Evolutionary conservation across 108 stramenopile genomes (phyloP).

Genomic region (Cylindrotheca fusiformis): DNA sequence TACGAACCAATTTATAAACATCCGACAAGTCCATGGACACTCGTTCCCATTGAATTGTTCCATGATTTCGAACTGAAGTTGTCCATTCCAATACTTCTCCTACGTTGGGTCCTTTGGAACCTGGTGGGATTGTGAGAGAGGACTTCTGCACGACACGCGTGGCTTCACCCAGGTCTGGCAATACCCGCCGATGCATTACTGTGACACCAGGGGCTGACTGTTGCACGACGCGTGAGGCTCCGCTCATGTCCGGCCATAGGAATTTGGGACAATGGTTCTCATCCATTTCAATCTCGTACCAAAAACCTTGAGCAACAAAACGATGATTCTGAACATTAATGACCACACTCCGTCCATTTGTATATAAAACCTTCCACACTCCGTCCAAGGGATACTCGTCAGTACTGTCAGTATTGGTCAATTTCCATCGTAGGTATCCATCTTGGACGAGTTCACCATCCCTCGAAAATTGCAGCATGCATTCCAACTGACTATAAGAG

Average conservation of each 20-base stretch:
- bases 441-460: slow-evolving; percentile 24
- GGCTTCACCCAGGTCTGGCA: no score
- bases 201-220: not conserved
- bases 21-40: not conserved
- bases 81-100: not conserved
- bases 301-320: not conserved
- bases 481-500: not conserved
- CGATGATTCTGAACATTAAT: not conserved
- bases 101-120: not conserved
- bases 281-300: not conserved
- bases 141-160: no score
- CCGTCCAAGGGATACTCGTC: not conserved
- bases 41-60: not conserved
- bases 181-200: no score
- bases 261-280: not conserved
- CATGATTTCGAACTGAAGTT: not conserved
- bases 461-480: slow-evolving; percentile 25
- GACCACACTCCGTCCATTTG: not conserved
- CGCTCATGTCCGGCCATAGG: not conserved
- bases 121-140: no score
- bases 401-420: no score
- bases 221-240: not conserved
- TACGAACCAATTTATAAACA: not conserved
- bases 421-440: slow-evolving; percentile 16
- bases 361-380: not conserved